Base-by-base conservation (phyloP, 805 yeast species). In the Candida khao-thaluensis region DNA sequence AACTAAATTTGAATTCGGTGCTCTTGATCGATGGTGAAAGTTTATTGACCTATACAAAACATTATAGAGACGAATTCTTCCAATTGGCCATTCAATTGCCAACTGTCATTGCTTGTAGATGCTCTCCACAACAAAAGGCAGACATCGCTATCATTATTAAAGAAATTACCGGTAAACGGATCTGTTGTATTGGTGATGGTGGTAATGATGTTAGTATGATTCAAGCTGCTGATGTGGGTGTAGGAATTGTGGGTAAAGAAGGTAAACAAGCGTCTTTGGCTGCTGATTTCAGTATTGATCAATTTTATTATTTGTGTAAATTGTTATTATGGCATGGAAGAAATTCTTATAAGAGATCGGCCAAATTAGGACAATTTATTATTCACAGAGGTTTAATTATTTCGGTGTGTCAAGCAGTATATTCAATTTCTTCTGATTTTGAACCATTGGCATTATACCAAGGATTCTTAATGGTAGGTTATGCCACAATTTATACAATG, bases 181-280 rank as follows among this genome's bases (percentile, higher is more conserved):
- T 91, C 2, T 91, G 98, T 49, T 93, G 98, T 56, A 95, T 93
- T 50, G 99, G 99, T 41, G 99, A 93, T 62, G 99, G 99, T 53
- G 99, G 99, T 52, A 93, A 93, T 55, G 99, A 93, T 63, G 99
- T 93, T 23, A 85, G 95, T 52, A 93, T 93, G 99, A 93, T 93
- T 49, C 99, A 93, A 64, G 84, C 95, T 49, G 99, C 99, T 0
- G 96, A 95, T 66, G 96, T 93, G 7, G 99, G 99, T 43, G 95
- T 93, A 20, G 99, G 99, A 41, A 93, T 93, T 49, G 99, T 93
- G 15, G 99, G 99, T 25, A 93, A 93, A 60, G 99, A 93, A 60
- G 99, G 99, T 24, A 84, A 83, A 47, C 99, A 93, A 60, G 99
- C 99, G 0, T 88, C 96, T 0, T 69, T 93, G 37, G 96, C 98